Conservation (phyloP, 352 stramenopile species). For the Pythium sukuiense region DNA sequence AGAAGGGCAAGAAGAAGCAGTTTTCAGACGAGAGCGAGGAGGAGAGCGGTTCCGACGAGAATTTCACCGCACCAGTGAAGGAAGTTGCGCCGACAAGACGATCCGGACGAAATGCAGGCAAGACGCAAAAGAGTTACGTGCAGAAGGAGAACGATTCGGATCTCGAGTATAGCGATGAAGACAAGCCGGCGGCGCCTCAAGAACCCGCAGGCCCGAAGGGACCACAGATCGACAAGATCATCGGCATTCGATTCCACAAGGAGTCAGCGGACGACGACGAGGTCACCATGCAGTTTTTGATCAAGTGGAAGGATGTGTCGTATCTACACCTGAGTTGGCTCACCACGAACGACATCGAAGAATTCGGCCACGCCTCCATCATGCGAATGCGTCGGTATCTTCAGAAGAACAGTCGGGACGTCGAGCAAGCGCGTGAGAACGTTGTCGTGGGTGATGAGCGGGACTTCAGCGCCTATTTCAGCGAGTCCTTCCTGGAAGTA, state of each 20-base stretch:
- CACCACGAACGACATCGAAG: constrained; percentile 92
- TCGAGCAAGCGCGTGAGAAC: constrained; percentile 76
- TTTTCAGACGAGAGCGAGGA: constrained; percentile 82
- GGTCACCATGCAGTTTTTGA: constrained; percentile 94
- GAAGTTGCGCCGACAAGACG: constrained; percentile 56
- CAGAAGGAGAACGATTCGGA: constrained; percentile 71
- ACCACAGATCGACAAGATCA: constrained; percentile 93
- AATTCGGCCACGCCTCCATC: constrained; percentile 76
- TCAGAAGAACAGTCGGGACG: constrained; percentile 84
- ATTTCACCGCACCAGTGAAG: constrained; percentile 37
- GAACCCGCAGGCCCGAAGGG: constrained; percentile 54
- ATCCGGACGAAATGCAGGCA: constrained; percentile 80
- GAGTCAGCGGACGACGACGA: constrained; percentile 41
- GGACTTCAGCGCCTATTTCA: constrained; percentile 84
- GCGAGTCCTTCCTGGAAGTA: constrained; percentile 80
- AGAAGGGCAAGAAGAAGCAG: constrained; percentile 69
- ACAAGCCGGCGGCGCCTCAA: constrained; percentile 43
- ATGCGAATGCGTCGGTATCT: constrained; percentile 85
- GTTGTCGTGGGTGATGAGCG: constrained; percentile 73
- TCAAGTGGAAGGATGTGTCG: constrained; percentile 98
- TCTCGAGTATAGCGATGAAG: constrained; percentile 70
- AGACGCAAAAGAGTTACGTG: constrained; percentile 86
- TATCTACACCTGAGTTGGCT: constrained; percentile 99
- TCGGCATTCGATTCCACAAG: constrained; percentile 87
- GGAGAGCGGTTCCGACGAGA: constrained; percentile 65